Percentiles rank a stretch among this genome's conserved stretches.
Evolutionary conservation across 768 basidiomycete species (phyloP).

Genomic region (Sporobolomyces phaffii): DNA sequence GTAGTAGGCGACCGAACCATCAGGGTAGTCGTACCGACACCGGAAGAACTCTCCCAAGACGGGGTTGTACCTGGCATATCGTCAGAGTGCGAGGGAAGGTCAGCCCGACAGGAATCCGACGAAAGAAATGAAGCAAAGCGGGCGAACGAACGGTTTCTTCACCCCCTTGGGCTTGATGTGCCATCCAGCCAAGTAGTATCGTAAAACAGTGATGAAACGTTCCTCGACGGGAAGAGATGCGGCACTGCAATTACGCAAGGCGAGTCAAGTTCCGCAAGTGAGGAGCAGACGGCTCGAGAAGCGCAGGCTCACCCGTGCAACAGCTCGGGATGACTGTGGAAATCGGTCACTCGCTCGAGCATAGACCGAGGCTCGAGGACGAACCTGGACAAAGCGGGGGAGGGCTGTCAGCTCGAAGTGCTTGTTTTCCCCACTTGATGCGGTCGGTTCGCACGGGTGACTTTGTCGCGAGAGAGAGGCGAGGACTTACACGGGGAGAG

Average conservation of each 20-base stretch:
- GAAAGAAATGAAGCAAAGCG: neutral
- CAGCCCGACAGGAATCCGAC: neutral
- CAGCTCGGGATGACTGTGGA: constrained; percentile 97
- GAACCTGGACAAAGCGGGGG: constrained; percentile 51
- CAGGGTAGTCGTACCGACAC: constrained; percentile 83
- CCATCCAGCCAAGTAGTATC: constrained; percentile 98
- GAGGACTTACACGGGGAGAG: constrained; percentile 56
- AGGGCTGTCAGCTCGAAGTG: constrained; percentile 41
- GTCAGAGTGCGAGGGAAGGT: too few relatives aligned
- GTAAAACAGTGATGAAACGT: constrained; percentile 80
- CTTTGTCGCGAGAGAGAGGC: neutral
- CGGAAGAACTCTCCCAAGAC: constrained; percentile 97
- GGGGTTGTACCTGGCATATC: constrained; percentile 72
- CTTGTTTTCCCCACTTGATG: neutral
- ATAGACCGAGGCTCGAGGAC: constrained; percentile 95
- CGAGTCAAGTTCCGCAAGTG: neutral
- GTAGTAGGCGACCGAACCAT: constrained; percentile 90
- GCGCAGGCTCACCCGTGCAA: constrained; percentile 64
- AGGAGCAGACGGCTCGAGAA: neutral
- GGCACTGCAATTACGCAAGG: constrained; percentile 51
- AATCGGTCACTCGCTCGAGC: constrained; percentile 98
- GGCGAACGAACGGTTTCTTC: constrained; percentile 80
- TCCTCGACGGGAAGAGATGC: constrained; percentile 65
- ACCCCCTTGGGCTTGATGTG: constrained; percentile 97
- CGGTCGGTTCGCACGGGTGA: too few relatives aligned